Conservation (phyloP, 106 monocot species). For the Xerophyta viscosa region DNA sequence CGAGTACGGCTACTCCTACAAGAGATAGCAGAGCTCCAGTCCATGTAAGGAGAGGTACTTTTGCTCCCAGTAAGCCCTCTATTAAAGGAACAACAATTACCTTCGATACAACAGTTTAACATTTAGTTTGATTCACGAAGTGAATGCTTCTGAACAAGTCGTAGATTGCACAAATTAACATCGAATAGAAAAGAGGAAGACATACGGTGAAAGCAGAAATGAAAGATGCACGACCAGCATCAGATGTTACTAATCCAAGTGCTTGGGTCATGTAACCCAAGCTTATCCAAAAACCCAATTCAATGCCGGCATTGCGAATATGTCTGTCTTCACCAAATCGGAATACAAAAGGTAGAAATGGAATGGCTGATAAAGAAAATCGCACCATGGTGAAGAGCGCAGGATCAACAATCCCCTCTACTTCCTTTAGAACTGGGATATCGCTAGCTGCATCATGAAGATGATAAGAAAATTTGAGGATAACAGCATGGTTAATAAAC, state of each 20-base stretch:
- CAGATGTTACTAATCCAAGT: constrained; percentile 72
- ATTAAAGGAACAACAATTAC: constrained; percentile 75
- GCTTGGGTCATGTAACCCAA: constrained; percentile 59
- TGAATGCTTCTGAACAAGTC: too few species aligned
- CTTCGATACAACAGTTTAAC: too few species aligned
- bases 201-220: constrained; percentile 74
- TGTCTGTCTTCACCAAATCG: constrained; percentile 25
- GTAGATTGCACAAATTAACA: too few species aligned
- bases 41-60: constrained; percentile 67
- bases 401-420: constrained; percentile 64
- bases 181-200: neutral
- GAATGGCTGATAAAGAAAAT: constrained; percentile 52
- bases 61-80: constrained; percentile 64
- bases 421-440: constrained; percentile 79
- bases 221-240: constrained; percentile 80
- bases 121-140: too few species aligned
- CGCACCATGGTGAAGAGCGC: constrained; percentile 71
- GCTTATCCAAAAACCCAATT: constrained; percentile 80
- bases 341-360: constrained; percentile 66
- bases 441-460: constrained; percentile 55
- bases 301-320: constrained; percentile 48
- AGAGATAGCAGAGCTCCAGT: constrained; percentile 54
- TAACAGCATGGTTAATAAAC: too few species aligned
- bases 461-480: neutral
- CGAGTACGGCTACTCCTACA: constrained; percentile 66